Evolutionary conservation across 768 basidiomycete genomes (phyloP).

Genomic region (Rhizopogon salebrosus): DNA sequence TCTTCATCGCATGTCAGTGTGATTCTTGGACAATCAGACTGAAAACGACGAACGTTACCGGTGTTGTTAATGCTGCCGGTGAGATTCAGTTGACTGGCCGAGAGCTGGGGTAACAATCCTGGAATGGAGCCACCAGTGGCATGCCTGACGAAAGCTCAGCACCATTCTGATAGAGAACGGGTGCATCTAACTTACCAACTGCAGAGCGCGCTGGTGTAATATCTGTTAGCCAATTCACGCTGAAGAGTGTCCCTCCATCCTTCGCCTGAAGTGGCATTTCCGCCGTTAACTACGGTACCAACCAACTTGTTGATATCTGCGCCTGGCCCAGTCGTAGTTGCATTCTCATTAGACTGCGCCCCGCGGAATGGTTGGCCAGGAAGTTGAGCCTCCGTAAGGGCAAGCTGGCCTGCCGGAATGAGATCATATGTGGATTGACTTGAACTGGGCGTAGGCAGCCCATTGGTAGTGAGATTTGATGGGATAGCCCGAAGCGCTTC

Average conservation of each 20-base stretch:
- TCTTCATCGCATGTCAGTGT: constrained; percentile 34
- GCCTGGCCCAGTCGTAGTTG: constrained; percentile 44
- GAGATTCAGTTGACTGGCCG: constrained; percentile 64
- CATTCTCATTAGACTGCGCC: constrained; percentile 32
- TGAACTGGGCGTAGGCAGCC: constrained; percentile 45
- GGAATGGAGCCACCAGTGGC: constrained; percentile 86
- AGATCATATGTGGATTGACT: constrained; percentile 61
- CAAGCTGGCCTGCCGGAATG: constrained; percentile 79
- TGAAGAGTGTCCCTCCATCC: constrained; percentile 61
- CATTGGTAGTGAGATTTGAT: constrained; percentile 55
- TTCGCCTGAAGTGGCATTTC: constrained; percentile 53
- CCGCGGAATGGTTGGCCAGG: constrained; percentile 57
- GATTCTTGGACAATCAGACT: not conserved
- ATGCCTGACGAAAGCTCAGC: constrained; percentile 42
- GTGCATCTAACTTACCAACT: constrained; percentile 60
- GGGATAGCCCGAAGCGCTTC: constrained; percentile 75
- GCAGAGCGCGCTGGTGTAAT: constrained; percentile 77
- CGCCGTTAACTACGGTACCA: constrained; percentile 62
- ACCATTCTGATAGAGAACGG: not conserved
- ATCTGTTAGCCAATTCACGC: constrained; percentile 80
- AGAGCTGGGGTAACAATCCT: constrained; percentile 60
- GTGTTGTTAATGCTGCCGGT: constrained; percentile 62
- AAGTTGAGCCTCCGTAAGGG: constrained; percentile 61
- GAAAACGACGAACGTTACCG: constrained; percentile 56
- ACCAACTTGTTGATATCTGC: constrained; percentile 58